Evolutionary conservation across 768 basidiomycete species (phyloP).

Genomic region (Leccinum sublutescens): DNA sequence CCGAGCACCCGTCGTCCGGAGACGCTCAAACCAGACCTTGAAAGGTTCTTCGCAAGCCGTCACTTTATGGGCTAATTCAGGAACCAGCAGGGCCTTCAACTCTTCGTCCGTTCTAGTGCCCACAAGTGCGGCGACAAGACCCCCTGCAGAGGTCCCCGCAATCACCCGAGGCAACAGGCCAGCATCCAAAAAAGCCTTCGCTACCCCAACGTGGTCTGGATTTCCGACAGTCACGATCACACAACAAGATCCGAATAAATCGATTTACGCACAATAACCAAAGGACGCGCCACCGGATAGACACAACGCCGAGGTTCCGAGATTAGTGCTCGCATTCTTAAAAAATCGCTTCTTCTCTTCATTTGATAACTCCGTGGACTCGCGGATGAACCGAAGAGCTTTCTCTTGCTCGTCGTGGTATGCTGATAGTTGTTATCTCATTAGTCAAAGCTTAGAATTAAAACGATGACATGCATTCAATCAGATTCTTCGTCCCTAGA

Average conservation of each 20-base stretch:
- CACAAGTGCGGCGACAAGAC: slow-evolving; percentile 69
- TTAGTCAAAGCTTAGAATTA: neutral
- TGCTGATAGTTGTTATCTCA: slow-evolving; percentile 42
- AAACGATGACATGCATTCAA: slow-evolving; percentile 61
- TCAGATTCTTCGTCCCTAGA: slow-evolving; percentile 83
- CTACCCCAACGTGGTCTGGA: slow-evolving; percentile 84
- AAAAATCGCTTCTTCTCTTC: slow-evolving; percentile 95
- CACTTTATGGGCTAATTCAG: slow-evolving; percentile 80
- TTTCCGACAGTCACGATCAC: slow-evolving; percentile 1
- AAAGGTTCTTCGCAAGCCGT: slow-evolving; percentile 81
- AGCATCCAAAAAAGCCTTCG: slow-evolving; percentile 88
- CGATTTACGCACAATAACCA: slow-evolving; percentile 73
- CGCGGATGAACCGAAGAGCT: slow-evolving; percentile 74
- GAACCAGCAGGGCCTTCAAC: slow-evolving; percentile 70
- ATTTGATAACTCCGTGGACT: slow-evolving; percentile 65
- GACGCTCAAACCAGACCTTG: slow-evolving; percentile 64
- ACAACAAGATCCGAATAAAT: neutral
- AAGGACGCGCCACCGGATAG: slow-evolving; percentile 95
- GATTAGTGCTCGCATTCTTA: slow-evolving; percentile 82
- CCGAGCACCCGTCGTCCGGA: slow-evolving; percentile 87
- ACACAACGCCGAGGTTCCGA: slow-evolving; percentile 90
- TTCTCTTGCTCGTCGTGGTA: slow-evolving; percentile 78
- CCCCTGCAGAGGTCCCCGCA: slow-evolving; percentile 93
- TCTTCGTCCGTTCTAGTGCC: slow-evolving; percentile 92
- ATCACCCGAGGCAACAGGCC: slow-evolving; percentile 87